phyloP scores from a whole-genome alignment of 2,329 filamentous ascomycete species.

The Aureobasidium sp. region DNA sequence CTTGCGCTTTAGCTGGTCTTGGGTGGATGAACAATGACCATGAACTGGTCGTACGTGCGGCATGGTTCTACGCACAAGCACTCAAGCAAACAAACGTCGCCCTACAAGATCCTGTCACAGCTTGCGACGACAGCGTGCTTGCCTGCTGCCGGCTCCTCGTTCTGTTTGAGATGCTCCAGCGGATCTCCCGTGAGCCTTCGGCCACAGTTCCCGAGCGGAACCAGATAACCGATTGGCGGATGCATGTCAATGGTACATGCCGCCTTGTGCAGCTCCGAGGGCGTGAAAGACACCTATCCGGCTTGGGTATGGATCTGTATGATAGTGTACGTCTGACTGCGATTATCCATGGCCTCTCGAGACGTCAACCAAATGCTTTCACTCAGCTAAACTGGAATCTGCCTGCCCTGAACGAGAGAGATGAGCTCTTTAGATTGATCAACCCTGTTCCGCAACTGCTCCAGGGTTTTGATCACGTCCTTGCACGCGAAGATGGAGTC shows the following conservation, averaged over 20 bases:
- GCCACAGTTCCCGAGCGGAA: not conserved
- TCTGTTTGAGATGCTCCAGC: not conserved
- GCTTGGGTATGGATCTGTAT: not conserved
- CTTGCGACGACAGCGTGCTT: not conserved
- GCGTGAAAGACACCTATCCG: not conserved
- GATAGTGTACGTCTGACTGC: not conserved
- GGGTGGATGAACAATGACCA: not conserved
- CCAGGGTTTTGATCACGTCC: not conserved
- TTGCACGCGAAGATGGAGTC: fast-evolving
- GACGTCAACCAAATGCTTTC: not conserved
- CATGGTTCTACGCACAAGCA: not conserved
- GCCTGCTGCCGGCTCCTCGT: not conserved
- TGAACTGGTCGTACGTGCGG: not conserved
- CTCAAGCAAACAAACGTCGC: not conserved
- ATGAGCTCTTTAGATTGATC: not conserved
- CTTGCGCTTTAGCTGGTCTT: not conserved
- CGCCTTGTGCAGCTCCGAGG: not conserved
- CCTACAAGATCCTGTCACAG: not conserved
- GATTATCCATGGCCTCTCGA: not conserved
- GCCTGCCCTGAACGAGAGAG: not conserved
- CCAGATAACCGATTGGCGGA: not conserved
- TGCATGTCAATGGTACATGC: not conserved
- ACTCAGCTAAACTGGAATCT: not conserved
- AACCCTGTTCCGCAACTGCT: not conserved
- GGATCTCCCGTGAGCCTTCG: not conserved